Conservation (phyloP, 1,284 basidiomycete species). For the Irpex lacteus region DNA sequence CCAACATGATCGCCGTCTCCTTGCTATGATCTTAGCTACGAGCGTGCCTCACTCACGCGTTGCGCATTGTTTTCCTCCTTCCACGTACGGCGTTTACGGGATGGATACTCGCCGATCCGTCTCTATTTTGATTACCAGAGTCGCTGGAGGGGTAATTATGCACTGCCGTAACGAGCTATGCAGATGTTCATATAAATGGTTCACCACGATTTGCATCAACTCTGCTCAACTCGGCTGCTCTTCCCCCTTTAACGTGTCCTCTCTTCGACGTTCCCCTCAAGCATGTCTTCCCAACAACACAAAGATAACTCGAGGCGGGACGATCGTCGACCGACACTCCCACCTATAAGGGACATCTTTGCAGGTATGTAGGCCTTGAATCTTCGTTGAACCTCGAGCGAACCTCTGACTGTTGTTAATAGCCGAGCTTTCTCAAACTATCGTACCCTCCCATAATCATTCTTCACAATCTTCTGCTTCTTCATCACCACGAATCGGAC, state of each 20-base stretch:
- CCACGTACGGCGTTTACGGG: not conserved
- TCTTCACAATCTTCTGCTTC: conserved; percentile 15
- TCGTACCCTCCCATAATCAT: conserved; percentile 22
- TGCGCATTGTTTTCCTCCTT: not conserved
- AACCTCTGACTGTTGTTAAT: too few species aligned
- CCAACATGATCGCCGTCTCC: conserved; percentile 5
- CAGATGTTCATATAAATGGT: conserved; percentile 1
- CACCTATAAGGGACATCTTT: conserved; percentile 72
- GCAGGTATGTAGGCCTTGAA: conserved; percentile 42
- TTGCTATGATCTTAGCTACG: conserved; percentile 1
- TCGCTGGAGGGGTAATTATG: not conserved
- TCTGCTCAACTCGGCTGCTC: conserved; percentile 12
- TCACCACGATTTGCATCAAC: conserved; percentile 9
- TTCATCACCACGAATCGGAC: conserved; percentile 23
- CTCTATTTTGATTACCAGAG: not conserved
- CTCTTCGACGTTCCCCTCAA: conserved; percentile 13
- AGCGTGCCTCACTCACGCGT: not conserved
- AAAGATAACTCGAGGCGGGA: conserved; percentile 35
- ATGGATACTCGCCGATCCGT: not conserved
- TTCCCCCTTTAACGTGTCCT: not conserved
- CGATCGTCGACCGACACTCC: conserved; percentile 61
- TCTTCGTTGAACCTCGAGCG: too few species aligned
- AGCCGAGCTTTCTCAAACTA: conserved; percentile 7
- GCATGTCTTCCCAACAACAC: conserved; percentile 37
- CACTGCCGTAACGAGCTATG: conserved; percentile 6